Percentiles rank a stretch among this genome's conserved stretches.
Conservation (phyloP, 768 basidiomycete genomes). For the Neoboletus brunneissimus region DNA sequence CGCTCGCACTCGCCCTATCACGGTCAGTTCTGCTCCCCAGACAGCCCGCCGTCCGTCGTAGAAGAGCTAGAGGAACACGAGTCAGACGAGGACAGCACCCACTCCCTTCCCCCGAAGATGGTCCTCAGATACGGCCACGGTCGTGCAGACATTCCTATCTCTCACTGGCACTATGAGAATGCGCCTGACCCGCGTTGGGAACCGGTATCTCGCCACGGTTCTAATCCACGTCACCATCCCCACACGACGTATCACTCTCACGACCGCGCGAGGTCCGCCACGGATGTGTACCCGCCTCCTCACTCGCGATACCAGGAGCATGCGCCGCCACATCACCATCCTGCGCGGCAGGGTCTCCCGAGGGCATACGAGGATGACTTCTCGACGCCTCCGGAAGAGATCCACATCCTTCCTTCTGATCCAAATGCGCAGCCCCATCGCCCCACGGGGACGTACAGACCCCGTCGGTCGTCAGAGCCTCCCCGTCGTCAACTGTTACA, state of each 20-base stretch:
- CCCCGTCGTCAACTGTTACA: conserved; percentile 22
- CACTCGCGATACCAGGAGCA: conserved; percentile 32
- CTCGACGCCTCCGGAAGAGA: conserved; percentile 52
- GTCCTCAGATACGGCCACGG: conserved; percentile 67
- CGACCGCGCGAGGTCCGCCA: conserved; percentile 40
- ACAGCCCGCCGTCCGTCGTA: conserved; percentile 46
- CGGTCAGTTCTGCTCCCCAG: conserved; percentile 53
- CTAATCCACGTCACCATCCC: conserved; percentile 26
- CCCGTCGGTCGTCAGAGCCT: conserved; percentile 31
- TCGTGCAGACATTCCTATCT: conserved; percentile 60
- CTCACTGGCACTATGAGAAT: conserved; percentile 38
- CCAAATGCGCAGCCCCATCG: conserved; percentile 36
- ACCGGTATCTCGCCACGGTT: conserved; percentile 17
- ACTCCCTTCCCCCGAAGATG: conserved; percentile 67
- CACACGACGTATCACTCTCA: conserved; percentile 34
- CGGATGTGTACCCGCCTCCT: conserved; percentile 27
- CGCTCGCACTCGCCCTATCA: conserved; percentile 37
- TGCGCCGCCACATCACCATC: conserved; percentile 5
- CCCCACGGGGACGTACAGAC: conserved; percentile 27
- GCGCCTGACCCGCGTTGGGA: conserved; percentile 14
- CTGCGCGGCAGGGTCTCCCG: conserved; percentile 20
- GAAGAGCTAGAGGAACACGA: conserved; percentile 40
- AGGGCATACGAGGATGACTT: conserved; percentile 21
- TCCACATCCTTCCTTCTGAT: conserved; percentile 57
- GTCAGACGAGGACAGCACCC: conserved; percentile 42